A percentile compares a stretch with the other conserved stretches of the same genome.
Evolutionary conservation across 1,284 basidiomycete genomes (phyloP).

Genomic region (Trichosporon sp.): DNA sequence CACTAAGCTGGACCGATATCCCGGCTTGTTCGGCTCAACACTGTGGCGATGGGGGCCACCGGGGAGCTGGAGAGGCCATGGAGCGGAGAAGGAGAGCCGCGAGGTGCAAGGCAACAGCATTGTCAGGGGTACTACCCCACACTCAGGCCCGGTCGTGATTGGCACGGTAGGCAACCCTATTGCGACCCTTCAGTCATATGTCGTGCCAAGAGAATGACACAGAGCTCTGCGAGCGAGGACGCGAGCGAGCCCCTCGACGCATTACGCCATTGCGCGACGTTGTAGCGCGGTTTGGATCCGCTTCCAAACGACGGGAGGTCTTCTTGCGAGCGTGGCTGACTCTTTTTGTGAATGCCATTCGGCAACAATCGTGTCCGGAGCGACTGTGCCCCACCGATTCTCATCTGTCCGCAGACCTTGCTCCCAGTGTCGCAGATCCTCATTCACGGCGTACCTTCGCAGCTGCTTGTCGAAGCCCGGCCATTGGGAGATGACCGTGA

Average conservation of each 20-base stretch:
- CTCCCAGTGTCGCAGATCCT: not conserved
- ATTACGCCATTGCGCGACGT: not conserved
- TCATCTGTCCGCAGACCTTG: not conserved
- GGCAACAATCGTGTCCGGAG: not conserved
- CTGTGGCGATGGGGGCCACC: not conserved
- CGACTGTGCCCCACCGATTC: not conserved
- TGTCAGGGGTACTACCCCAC: constrained; percentile 8
- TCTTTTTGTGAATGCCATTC: no score
- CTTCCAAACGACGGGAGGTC: no score
- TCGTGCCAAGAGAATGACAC: not conserved
- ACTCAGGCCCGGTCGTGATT: not conserved
- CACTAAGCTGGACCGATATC: not conserved
- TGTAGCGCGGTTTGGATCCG: not conserved
- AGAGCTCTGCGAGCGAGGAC: not conserved
- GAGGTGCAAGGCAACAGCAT: no score
- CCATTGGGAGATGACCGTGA: not conserved
- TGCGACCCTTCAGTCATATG: not conserved
- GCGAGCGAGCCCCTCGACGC: not conserved
- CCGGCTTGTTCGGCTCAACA: constrained; percentile 8
- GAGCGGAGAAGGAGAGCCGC: not conserved
- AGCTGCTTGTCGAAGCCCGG: not conserved
- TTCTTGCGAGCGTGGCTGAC: no score
- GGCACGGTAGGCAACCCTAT: not conserved
- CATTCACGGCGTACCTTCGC: not conserved
- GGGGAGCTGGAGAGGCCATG: not conserved